A percentile compares a stretch with the other conserved stretches of the same genome.
Conservation (phyloP, 225 moss, liverwort and hornwort species). For the Sphagnum contortum region DNA sequence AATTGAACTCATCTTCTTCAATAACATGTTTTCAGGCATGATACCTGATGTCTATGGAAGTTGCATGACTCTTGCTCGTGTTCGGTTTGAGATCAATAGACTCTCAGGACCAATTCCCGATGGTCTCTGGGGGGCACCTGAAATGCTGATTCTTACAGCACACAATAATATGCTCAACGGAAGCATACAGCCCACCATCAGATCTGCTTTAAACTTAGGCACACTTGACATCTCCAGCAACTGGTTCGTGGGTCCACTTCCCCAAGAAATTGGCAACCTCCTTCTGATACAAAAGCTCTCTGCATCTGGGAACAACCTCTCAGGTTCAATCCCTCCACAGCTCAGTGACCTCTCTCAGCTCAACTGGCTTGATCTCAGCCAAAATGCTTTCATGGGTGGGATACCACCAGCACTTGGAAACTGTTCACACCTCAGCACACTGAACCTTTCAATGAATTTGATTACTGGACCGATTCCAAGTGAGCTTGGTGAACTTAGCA, state of each 20-base stretch:
- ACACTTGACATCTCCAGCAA: constrained; percentile 57
- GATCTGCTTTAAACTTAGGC: constrained; percentile 23
- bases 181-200: constrained; percentile 22
- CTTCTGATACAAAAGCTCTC: constrained; percentile 35
- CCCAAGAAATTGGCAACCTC: constrained; percentile 38
- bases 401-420: constrained; percentile 49
- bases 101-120: constrained; percentile 46
- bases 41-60: constrained; percentile 55
- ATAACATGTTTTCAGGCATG: constrained; percentile 54
- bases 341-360: constrained; percentile 35
- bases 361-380: constrained; percentile 41
- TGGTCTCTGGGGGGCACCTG: constrained; percentile 46
- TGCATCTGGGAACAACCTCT: constrained; percentile 48
- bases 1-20: constrained; percentile 53
- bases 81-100: constrained; percentile 55
- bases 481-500: constrained; percentile 30
- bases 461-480: constrained; percentile 37
- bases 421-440: constrained; percentile 25
- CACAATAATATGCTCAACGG: constrained; percentile 61
- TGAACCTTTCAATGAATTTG: constrained; percentile 53
- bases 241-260: constrained; percentile 44
- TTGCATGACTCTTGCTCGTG: constrained; percentile 46
- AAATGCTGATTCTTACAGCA: constrained; percentile 32
- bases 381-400: constrained; percentile 36
- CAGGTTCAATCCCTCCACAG: constrained; percentile 40